A percentile compares a stretch with the other conserved stretches of the same genome.
Evolutionary conservation across 495 filamentous ascomycete genomes (phyloP).

Genomic region (Apiosordaria backusii): DNA sequence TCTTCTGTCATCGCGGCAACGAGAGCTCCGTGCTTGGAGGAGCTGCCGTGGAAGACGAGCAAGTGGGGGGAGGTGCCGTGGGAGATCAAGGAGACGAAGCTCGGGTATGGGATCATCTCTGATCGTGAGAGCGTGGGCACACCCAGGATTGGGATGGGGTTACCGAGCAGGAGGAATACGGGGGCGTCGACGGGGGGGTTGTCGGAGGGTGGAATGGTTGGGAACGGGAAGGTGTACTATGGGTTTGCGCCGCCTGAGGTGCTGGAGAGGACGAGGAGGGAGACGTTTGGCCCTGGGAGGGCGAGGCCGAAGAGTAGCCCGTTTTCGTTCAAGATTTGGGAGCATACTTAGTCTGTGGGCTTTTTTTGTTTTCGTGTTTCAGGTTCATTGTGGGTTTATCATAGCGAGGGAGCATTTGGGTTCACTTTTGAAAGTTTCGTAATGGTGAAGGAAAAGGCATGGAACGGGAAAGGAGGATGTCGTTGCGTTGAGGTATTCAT

Average conservation of each 20-base stretch:
- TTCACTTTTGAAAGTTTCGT: too few species aligned
- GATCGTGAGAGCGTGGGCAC: slow-evolving; percentile 16
- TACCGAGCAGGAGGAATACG: not conserved
- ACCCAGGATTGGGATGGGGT: slow-evolving; percentile 7
- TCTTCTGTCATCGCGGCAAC: slow-evolving; percentile 31
- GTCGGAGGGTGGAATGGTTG: not conserved
- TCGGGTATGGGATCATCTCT: slow-evolving; percentile 26
- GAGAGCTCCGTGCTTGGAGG: slow-evolving; percentile 27
- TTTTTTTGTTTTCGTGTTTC: not conserved
- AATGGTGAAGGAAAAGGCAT: too few species aligned
- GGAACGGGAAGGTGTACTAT: slow-evolving; percentile 20
- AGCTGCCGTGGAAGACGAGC: slow-evolving; percentile 26
- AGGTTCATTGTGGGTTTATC: not conserved
- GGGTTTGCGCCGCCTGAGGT: slow-evolving; percentile 28
- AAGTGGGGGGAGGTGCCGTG: slow-evolving; percentile 29
- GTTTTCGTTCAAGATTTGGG: slow-evolving; percentile 21
- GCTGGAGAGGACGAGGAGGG: slow-evolving; percentile 15
- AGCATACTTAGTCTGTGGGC: not conserved
- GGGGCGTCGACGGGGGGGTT: not conserved
- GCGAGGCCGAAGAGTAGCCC: slow-evolving; percentile 9
- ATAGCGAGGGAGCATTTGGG: not conserved
- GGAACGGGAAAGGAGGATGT: too few species aligned
- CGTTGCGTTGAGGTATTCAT: too few species aligned
- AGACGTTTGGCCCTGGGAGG: slow-evolving; percentile 18
- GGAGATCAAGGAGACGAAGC: slow-evolving; percentile 20